Percentiles rank a stretch among this genome's conserved stretches.
Conservation (phyloP, 1,284 basidiomycete species). For the Naganishia albida region DNA sequence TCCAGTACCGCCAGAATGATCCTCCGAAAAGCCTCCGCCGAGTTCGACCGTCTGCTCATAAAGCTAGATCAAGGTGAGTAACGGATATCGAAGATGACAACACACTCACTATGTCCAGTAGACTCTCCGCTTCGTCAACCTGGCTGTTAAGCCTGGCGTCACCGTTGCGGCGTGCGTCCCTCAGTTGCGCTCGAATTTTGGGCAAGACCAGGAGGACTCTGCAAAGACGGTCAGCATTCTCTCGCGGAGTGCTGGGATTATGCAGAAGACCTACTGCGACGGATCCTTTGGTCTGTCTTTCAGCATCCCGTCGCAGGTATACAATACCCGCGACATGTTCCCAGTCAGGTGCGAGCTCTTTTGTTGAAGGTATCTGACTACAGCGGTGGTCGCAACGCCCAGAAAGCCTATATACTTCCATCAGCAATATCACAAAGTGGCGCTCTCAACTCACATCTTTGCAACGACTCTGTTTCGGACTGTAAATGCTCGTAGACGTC, state of each 20-base stretch:
- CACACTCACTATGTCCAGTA: conserved; percentile 28
- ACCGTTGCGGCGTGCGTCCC: background rate
- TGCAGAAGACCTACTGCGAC: conserved; percentile 3
- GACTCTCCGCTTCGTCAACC: conserved; percentile 11
- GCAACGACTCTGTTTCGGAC: conserved; percentile 6
- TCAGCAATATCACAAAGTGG: background rate
- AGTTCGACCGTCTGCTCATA: conserved; percentile 13
- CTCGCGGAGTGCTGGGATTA: background rate
- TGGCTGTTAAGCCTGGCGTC: background rate
- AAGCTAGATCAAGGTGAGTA: background rate
- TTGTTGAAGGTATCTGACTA: conserved; percentile 1
- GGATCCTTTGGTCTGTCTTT: conserved; percentile 4
- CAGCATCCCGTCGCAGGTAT: conserved; percentile 9
- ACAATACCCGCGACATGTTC: conserved; percentile 8
- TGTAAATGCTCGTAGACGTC: conserved; percentile 14
- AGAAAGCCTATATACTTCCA: background rate
- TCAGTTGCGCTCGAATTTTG: background rate
- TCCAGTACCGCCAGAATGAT: background rate
- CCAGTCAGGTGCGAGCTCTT: conserved; percentile 2
- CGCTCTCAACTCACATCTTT: background rate
- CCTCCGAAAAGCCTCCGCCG: background rate
- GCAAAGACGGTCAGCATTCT: background rate
- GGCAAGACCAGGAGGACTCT: conserved; percentile 1
- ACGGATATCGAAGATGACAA: background rate
- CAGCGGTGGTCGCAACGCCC: conserved; percentile 1